Evolutionary conservation across 2,329 filamentous ascomycete species (phyloP), one percentile per base, ranked within the genome.

Genomic region (Graphiopsis chlorocephala): DNA sequence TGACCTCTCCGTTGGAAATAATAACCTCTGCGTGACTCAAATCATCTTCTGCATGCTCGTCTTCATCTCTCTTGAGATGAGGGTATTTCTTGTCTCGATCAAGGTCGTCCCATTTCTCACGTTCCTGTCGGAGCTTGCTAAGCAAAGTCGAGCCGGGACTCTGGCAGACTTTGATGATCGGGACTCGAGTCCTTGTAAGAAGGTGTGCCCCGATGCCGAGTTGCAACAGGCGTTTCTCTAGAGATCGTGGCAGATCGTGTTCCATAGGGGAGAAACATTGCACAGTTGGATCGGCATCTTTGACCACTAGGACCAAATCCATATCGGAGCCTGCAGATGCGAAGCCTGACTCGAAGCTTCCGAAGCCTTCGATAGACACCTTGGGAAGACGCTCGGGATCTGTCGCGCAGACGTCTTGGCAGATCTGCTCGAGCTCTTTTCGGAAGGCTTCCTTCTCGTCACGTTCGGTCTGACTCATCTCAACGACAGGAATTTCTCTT

Each of bases 241-340:
- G 77, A 7, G 93, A 73, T 26, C 91, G 85, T 1, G 92, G 92
- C 63, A 95, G 82, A 60, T 84, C 80, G 52, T 83, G 78, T 23
- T 77, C 73, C 1, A 89, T 89, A 57, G 74, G 69, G 12, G 72
- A 73, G 60, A 74, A 72, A 66, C 68, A 66, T 12, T 73, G 70
- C 17, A 69, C 64, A 28, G 63, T 66, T 8, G 69, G 67, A 45
- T 61, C 66, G 8, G 70, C 64, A 25, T 73, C 69, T 60, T 73
- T 86, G 1, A 90, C 89, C 5, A 95, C 80, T 35, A 96, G 84
- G 10, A 89, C 90, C 31, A 97, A 84, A 76, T 97, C 93, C 89
- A 97, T 92, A 72, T 97, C 93, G 1, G 93, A 94, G n/a, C 88
- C 87, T 71, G 90, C 90, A 12, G 91, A 92, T 3, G 91, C 93